phyloP scores from a whole-genome alignment of 768 basidiomycete genomes.

The Pholiota molesta region DNA sequence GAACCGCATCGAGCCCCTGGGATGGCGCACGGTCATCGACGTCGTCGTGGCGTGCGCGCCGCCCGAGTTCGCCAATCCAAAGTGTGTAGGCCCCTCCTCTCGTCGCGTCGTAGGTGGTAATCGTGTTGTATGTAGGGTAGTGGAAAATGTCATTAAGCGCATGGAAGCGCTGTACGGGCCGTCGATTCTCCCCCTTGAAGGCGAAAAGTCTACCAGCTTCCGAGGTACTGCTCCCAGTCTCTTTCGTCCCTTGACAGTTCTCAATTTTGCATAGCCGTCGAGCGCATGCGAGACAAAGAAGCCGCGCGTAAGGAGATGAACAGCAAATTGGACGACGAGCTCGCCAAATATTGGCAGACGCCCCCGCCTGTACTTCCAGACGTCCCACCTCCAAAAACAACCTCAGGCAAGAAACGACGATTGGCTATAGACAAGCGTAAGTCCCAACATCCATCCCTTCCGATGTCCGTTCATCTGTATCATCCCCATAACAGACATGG shows the following conservation, averaged over 20 bases:
- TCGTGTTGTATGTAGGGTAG: constrained; percentile 25
- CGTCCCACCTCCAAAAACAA: background rate
- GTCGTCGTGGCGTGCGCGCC: constrained; percentile 46
- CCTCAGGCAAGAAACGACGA: background rate
- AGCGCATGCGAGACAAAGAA: constrained; percentile 16
- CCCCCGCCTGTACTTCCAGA: background rate
- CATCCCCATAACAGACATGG: background rate
- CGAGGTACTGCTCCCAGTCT: constrained; percentile 11
- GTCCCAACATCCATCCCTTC: background rate
- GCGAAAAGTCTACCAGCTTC: constrained; percentile 18
- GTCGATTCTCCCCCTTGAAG: constrained; percentile 21
- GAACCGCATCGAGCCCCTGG: constrained; percentile 61
- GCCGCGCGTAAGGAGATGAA: background rate
- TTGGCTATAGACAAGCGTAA: background rate
- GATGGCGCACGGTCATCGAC: constrained; percentile 67
- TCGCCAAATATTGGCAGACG: background rate
- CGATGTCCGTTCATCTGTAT: background rate
- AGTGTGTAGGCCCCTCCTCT: constrained; percentile 30
- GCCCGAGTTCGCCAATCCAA: constrained; percentile 35
- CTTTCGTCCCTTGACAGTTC: background rate
- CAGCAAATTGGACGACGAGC: background rate
- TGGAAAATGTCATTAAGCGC: constrained; percentile 30
- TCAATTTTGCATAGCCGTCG: constrained; percentile 18
- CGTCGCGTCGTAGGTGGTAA: constrained; percentile 12
- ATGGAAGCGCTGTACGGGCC: constrained; percentile 29